Evolutionary conservation across 257 asterid species (phyloP), one percentile per base, ranked within the genome.

Genomic region (Ligustrum vulgare): DNA sequence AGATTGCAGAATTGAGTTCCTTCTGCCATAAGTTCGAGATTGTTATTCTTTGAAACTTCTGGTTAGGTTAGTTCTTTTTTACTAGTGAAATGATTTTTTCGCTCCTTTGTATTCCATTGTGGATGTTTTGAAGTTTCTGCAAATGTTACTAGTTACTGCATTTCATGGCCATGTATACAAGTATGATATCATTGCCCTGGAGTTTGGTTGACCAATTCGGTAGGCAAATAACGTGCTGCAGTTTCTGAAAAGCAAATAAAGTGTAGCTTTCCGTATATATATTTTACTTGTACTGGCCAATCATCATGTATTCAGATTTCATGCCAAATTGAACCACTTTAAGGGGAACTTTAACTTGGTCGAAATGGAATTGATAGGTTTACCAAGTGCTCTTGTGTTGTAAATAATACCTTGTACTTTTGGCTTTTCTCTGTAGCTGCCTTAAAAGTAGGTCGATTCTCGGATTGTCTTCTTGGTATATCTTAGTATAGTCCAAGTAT

Each of bases 1-100:
- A 86, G 87, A 89, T 91, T 92, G 84, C 85, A 81, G 72, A 89
- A 87, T 77, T 92, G 85, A 87, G 84, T 65, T 79, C 67, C 56
- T 49, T 76, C 67, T 77, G 83, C 82, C 75, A 74, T 51, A 77
- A 70, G 67, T 71, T 77, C 37, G 74, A 41, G 79, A 80, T 16
- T 68, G 81, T 66, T 51, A 60, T 77, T 80, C 76, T 68, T 78
- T 77, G 36, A 73, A 70, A 54, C 79, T 84, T 79, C 58, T 65
- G 73, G 74, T 11, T 47, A 70, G 88, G 94, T 82, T 72, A 78
- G 89, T 77, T 70, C 43, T 75, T 47, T 63, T 60, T 78, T 43
- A 8, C 58, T 43, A 23, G 5, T 8, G 36, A 51, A 67, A n/a
- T 36, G 12, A 67, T 69, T 60, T 49, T 25, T 45, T 34, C 18